A percentile compares a stretch with the other conserved stretches of the same genome.
Conservation (phyloP, 2,329 filamentous ascomycete genomes). For the Teratosphaeria zuluensis region DNA sequence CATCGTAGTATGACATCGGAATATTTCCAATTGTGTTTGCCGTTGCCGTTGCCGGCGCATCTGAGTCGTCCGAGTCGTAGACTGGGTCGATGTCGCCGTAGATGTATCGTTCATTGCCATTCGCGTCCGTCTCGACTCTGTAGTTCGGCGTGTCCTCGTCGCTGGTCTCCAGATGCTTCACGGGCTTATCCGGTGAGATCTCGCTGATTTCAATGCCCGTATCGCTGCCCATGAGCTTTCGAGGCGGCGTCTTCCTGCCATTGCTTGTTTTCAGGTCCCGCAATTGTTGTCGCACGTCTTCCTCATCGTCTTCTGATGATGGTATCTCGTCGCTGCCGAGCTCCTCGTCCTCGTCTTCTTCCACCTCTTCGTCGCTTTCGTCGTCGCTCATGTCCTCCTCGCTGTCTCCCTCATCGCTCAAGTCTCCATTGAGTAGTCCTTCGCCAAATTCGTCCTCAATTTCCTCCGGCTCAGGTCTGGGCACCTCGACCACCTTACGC, state of each 20-base stretch:
- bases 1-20: conserved; percentile 88
- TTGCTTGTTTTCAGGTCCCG: conserved; percentile 31
- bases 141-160: conserved; percentile 39
- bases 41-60: conserved; percentile 54
- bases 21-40: conserved; percentile 94
- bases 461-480: conserved; percentile 15
- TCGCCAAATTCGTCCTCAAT: conserved; percentile 21
- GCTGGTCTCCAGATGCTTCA: conserved; percentile 8
- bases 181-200: conserved; percentile 12
- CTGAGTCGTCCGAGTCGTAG: conserved; percentile 92
- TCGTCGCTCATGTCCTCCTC: conserved; percentile 17
- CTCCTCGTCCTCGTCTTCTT: conserved; percentile 30
- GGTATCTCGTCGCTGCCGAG: conserved; percentile 32
- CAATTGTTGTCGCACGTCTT: conserved; percentile 36
- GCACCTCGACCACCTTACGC: conserved; percentile 33
- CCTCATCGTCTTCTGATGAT: conserved; percentile 28
- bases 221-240: conserved; percentile 20
- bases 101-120: conserved; percentile 81
- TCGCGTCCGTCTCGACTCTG: conserved; percentile 66
- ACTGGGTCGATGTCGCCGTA: conserved; percentile 90
- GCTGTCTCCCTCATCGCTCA: conserved; percentile 18
- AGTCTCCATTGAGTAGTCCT: conserved; percentile 32
- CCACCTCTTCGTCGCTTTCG: conserved; percentile 21
- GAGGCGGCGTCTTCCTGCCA: conserved; percentile 9
- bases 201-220: conserved; percentile 15